Base-by-base conservation (phyloP, 1,139 yeast genomes). In the Kurtzmaniella quercitrusa region DNA sequence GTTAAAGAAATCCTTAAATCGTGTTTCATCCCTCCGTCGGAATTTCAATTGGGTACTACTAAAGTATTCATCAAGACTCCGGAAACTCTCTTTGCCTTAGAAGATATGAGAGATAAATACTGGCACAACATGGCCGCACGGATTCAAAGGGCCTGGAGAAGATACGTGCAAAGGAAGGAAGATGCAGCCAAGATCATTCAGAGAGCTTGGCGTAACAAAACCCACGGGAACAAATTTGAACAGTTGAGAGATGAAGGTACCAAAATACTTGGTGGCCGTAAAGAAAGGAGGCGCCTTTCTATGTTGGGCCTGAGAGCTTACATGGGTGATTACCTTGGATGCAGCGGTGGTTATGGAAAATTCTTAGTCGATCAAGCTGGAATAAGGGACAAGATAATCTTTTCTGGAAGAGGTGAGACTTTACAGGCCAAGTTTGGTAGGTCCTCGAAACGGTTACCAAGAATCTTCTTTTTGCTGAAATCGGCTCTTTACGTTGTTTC, bases 121-220 rank as follows among this genome's bases (percentile, higher is more conserved):
- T 94, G 98, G 98, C 94, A 90, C 59, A 89, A 88, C 56, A 94
- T 93, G 96, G 98, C 98, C 2, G 91, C 96, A 2, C 79, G 96
- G 55, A 93, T 94, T 54, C 99, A 94, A 68, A 79, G 98, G 53
- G 98, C 98, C 4, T 90, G 97, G 91, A 79, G 98, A 69, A 75
- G 88, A 54, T 88, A 85, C 59, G 67, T 84, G 49, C 83, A 83
- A 60, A 76, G 88, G 58, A 84, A 91, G 65, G 85, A 83, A 48
- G 96, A 89, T 57, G 93, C 96, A 21, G 98, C 97, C 1, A 81
- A 78, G 49, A 78, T 75, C 42, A 81, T 93, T 40, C 98, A 94
- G 67, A 77, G 84, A 50, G 84, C 90, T 39, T 89, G 95, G 86
- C 81, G 94, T 62, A 83, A 79, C 48, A 81, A 80, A 60, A 79